Base-by-base conservation (phyloP, 1,284 basidiomycete genomes). In the Ganoderma leucocontextum region DNA sequence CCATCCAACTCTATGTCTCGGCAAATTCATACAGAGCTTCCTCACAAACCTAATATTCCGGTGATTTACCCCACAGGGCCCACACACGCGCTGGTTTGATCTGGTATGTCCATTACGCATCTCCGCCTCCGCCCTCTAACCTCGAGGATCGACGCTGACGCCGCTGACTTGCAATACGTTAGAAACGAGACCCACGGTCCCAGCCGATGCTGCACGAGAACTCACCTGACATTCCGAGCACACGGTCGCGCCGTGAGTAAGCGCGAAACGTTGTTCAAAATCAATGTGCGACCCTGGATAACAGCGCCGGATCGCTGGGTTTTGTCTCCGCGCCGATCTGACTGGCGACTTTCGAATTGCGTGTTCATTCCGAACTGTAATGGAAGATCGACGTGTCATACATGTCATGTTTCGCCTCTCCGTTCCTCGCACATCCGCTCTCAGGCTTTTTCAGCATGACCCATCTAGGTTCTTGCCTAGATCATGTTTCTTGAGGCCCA, bases 1-100 rank as follows among this genome's bases (percentile, higher is more conserved):
- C 29, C 58, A 60, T 60, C 58, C 58, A 60, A 60, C 58, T 60
- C 36, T 60, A 60, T 60, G 58, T 60, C 58, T 60, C 58, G 58
- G 58, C 58, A 39, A 60, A 25, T 60, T 60, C 58, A 41, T 60
- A 22, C n/a, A 39, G 13, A 25, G 58, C 58, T 41, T 41, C 39
- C 58, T 39, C 17, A 33, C 55, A 38, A 58, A 36, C 36, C 39
- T 60, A 60, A 60, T 60, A 42, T 42, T 60, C 38, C 58, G n/a
- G 36, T 22, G 22, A 42, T 25, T 38, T n/a, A 17, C 57, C 35
- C 29, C 29, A 29, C 35, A 36, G 19, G 29, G 29, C 29, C 29
- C 29, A 29, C 29, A 38, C n/a, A 38, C 57, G 57, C n/a, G 35
- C 36, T 38, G 39, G 36, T 17, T 8, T 12, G 25, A 25, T 58